Conservation (phyloP, 176 grass and related monocot genomes). For the Triticum monococcum region DNA sequence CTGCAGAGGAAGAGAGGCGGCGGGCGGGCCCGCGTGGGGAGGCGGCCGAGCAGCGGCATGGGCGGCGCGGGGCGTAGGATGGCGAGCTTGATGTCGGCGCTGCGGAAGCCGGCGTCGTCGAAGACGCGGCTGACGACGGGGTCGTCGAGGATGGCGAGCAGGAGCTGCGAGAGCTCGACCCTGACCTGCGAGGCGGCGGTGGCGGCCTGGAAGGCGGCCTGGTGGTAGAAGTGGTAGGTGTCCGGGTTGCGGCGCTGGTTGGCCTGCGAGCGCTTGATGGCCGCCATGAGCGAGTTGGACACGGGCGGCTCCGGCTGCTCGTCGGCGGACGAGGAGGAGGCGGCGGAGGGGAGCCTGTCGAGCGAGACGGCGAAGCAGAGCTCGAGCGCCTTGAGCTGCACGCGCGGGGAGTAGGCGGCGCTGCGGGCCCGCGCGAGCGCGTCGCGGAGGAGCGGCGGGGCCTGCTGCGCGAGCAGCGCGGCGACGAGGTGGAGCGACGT, state of each 20-base stretch:
- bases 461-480: conserved; percentile 40
- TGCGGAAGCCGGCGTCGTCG: conserved; percentile 79
- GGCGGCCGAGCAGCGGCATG: conserved; percentile 35
- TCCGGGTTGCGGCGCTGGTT: conserved; percentile 73
- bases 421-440: conserved; percentile 66
- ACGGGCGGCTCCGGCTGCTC: conserved; percentile 47
- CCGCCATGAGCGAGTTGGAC: conserved; percentile 91
- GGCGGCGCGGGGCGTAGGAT: conserved; percentile 72
- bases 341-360: conserved; percentile 59
- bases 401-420: conserved; percentile 61
- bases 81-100: conserved; percentile 74
- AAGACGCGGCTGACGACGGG: conserved; percentile 91
- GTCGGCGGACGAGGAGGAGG: neutral
- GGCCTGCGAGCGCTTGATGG: conserved; percentile 88
- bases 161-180: conserved; percentile 78
- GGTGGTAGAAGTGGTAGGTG: conserved; percentile 84
- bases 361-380: conserved; percentile 79
- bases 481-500: conserved; percentile 81
- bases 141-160: conserved; percentile 86
- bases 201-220: conserved; percentile 12
- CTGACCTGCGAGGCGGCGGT: conserved; percentile 42
- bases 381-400: conserved; percentile 91
- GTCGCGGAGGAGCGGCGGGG: conserved; percentile 60
- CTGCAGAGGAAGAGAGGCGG: conserved; percentile 89
- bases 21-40: conserved; percentile 38